Conservation (phyloP, 1,139 yeast species). For the Trichomonascaceae sp. region DNA sequence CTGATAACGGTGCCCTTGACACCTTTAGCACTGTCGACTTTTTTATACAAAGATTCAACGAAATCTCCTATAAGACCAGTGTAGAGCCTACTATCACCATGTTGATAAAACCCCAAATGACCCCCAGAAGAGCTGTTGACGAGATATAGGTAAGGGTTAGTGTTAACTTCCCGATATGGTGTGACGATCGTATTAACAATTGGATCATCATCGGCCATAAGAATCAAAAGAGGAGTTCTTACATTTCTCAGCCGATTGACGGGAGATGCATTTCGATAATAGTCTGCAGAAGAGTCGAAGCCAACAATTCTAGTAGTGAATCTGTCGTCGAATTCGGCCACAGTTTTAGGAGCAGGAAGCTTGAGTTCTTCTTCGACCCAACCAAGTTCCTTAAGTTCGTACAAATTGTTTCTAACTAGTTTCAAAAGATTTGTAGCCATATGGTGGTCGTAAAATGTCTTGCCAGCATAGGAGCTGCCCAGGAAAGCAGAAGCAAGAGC, state of each 20-base stretch:
- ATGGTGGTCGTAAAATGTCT: constrained; percentile 54
- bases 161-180: constrained; percentile 53
- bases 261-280: constrained; percentile 68
- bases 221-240: constrained; percentile 59
- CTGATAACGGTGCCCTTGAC: constrained; percentile 14
- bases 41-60: constrained; percentile 46
- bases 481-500: constrained; percentile 50
- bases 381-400: constrained; percentile 43
- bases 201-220: constrained; percentile 80
- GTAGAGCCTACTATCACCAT: constrained; percentile 69
- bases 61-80: constrained; percentile 57
- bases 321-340: constrained; percentile 60
- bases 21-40: constrained; percentile 22
- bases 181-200: constrained; percentile 57
- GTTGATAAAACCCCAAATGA: constrained; percentile 67
- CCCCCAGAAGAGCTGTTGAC: constrained; percentile 79
- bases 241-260: constrained; percentile 49
- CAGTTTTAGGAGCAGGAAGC: constrained; percentile 32
- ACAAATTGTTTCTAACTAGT: constrained; percentile 55
- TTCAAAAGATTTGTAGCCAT: constrained; percentile 62
- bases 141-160: constrained; percentile 65
- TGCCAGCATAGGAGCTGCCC: constrained; percentile 52
- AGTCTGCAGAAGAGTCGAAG: constrained; percentile 61
- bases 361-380: constrained; percentile 33
- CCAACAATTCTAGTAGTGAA: constrained; percentile 75